Evolutionary conservation across 768 basidiomycete species (phyloP).

Genomic region (Suillus plorans): DNA sequence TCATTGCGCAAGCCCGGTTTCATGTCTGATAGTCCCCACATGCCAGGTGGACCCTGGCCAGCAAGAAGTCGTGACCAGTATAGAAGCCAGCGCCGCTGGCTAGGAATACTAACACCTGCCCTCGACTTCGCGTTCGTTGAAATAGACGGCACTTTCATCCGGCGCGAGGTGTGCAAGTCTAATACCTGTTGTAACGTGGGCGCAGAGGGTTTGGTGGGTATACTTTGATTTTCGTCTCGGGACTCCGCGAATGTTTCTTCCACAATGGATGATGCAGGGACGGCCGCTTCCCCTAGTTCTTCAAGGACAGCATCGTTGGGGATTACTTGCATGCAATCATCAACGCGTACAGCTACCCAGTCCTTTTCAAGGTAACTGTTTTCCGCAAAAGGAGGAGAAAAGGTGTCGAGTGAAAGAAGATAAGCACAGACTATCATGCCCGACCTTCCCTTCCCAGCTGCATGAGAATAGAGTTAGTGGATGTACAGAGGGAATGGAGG

Average conservation of each 20-base stretch:
- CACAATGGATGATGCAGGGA: constrained; percentile 15
- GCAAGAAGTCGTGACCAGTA: constrained; percentile 75
- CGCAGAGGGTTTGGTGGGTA: constrained; percentile 18
- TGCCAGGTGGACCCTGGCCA: constrained; percentile 49
- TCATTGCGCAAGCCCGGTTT: constrained; percentile 13
- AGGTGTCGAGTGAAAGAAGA: constrained; percentile 57
- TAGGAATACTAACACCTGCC: constrained; percentile 78
- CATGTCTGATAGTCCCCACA: constrained; percentile 38
- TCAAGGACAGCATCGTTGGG: constrained; percentile 37
- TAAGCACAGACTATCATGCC: constrained; percentile 86
- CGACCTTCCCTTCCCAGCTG: constrained; percentile 82
- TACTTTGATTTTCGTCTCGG: neutral
- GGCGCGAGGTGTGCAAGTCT: constrained; percentile 64
- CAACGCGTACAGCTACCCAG: constrained; percentile 45
- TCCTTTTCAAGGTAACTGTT: constrained; percentile 48
- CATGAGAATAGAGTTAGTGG: neutral
- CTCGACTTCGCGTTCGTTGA: constrained; percentile 29
- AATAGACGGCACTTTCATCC: constrained; percentile 51
- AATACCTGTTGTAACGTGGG: constrained; percentile 56
- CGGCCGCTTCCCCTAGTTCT: constrained; percentile 17
- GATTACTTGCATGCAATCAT: constrained; percentile 48
- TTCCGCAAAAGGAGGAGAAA: constrained; percentile 45
- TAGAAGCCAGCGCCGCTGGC: constrained; percentile 74
- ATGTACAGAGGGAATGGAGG: constrained; percentile 5
- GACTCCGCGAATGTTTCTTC: constrained; percentile 21